Base-by-base conservation (phyloP, 2,329 filamentous ascomycete genomes). In the Pseudohalonectria lignicola region DNA sequence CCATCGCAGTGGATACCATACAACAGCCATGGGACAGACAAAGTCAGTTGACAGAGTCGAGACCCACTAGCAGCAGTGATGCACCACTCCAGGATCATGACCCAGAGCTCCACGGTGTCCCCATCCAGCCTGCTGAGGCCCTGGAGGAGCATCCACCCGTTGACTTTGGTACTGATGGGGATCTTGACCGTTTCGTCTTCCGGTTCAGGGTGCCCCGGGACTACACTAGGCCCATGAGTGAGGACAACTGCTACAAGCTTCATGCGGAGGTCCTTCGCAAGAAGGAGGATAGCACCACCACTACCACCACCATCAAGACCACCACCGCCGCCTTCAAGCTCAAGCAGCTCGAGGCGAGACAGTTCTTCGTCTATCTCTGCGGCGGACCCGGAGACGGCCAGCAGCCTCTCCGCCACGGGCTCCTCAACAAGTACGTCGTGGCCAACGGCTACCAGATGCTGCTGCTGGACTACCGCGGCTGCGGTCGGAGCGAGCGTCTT, bases 391-490 rank as follows among this genome's bases (percentile, higher is more conserved):
- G 82, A 2, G 71, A 76, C 47, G 66, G 69, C 43, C 58, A 59
- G 38, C 30, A 39, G 11, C 32, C 43, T 4, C 18, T 28, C 4
- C 43, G 44, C 6, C 44, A 40, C 33, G 39, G 36, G 8, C 35
- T 26, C 1, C 74, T 79, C 54, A 76, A 76, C 34, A 60, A 70
- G 9, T 62, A 63, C n/a, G 61, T 81, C 29, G 64, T 86, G 5
- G 69, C 75, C 35, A 73, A 72, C 49, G 81, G 80, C 3, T 85
- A 82, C 47, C 73, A 81, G 53, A 62, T 78, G 15, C 63, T 87
- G 1, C 77, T 75, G 47, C 64, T 86, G 20, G 80, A 87, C 50
- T 82, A 86, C 53, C 69, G 82, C 19, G 82, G 82, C 7, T 86
- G 80, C 2, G 82, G 82, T 2, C 59, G 80, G 3, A 82, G 76